Base-by-base conservation (phyloP, 2,329 filamentous ascomycete species). In the Amylocarpus encephaloides region DNA sequence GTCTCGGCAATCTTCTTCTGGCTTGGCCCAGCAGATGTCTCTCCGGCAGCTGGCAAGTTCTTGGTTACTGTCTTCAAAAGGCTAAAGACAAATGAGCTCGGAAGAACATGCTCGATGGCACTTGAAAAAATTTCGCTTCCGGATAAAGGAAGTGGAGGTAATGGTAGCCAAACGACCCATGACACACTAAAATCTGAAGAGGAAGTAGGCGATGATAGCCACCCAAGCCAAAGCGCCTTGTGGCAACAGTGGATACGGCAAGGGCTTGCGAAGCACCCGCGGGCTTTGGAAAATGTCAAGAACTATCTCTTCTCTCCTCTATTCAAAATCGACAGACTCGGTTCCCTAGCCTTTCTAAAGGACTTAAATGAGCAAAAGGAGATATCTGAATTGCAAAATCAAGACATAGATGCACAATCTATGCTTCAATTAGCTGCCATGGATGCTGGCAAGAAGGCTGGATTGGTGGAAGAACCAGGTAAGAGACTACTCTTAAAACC, bases 361-460 rank as follows among this genome's bases (percentile, higher is more conserved):
- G 69, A 72, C 16, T 70, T 86, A 50, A 82, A 75, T n/a, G 68
- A 73, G 12, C 64, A 74, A 5, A 71, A 71, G 47, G 67, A 73
- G n/a, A 65, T 75, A 11, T 72, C 67, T 49, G 73, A 68, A 53
- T 71, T 72, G 36, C 68, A 68, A 40, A 70, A 64, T 32, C 67
- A 71, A 47, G 71, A 73, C 16, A 66, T 79, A 22, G 73, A 80
- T 47, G 68, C 73, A 12, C 73, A 79, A 46, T 75, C 79, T 0
- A 70, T 82, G 39, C 67, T 88, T 9, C 79, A 82, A 56, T 73
- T 89, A 38, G 76, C 83, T 40, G 77, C 82, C n/a, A 70, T 89
- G 39, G 83, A 88, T 56, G 76, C 82, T 13, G 85, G 82, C 12
- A 88, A 88, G 66, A 85, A 85, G 61, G 71, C 77, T 34, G 84